Percentiles rank a stretch among this genome's conserved stretches.
Conservation (phyloP, 805 yeast genomes). For the Alloascoidea africana region DNA sequence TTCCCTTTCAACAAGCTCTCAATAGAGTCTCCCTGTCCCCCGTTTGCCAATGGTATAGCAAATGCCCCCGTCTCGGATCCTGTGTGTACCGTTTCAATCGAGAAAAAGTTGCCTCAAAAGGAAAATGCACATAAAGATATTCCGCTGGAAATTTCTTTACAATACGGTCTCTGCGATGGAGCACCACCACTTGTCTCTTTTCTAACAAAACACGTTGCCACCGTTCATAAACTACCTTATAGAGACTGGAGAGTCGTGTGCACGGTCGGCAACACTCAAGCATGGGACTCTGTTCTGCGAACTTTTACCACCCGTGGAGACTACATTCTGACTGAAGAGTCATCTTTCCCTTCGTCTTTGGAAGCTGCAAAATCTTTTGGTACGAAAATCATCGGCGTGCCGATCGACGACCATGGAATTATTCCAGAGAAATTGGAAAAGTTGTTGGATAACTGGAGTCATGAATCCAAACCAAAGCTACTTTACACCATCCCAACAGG, state of each 20-base stretch:
- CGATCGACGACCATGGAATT: slow-evolving; percentile 69
- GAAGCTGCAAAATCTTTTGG: slow-evolving; percentile 72
- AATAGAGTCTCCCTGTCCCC: slow-evolving; percentile 64
- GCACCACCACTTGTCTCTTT: slow-evolving; percentile 54
- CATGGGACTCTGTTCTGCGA: slow-evolving; percentile 74
- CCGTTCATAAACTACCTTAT: slow-evolving; percentile 32
- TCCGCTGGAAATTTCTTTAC: slow-evolving; percentile 75
- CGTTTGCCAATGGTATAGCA: slow-evolving; percentile 58
- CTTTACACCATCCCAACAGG: slow-evolving; percentile 91
- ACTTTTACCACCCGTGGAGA: slow-evolving; percentile 71
- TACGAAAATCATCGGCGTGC: slow-evolving; percentile 50
- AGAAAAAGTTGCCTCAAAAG: not conserved
- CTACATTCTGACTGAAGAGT: slow-evolving; percentile 68
- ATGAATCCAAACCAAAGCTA: slow-evolving; percentile 58
- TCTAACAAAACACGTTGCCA: slow-evolving; percentile 49
- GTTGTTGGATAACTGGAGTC: slow-evolving; percentile 56
- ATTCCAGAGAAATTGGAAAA: slow-evolving; percentile 53
- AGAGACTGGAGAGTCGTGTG: slow-evolving; percentile 59
- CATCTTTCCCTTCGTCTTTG: slow-evolving; percentile 70
- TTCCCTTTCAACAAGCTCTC: slow-evolving; percentile 79
- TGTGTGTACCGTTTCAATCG: too few relatives aligned
- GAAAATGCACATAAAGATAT: slow-evolving; percentile 32
- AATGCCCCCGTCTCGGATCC: too few relatives aligned
- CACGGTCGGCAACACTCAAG: slow-evolving; percentile 80
- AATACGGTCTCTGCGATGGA: slow-evolving; percentile 82